phyloP scores from a whole-genome alignment of 116 monocot species.

The Trichopus zeylanicus region DNA sequence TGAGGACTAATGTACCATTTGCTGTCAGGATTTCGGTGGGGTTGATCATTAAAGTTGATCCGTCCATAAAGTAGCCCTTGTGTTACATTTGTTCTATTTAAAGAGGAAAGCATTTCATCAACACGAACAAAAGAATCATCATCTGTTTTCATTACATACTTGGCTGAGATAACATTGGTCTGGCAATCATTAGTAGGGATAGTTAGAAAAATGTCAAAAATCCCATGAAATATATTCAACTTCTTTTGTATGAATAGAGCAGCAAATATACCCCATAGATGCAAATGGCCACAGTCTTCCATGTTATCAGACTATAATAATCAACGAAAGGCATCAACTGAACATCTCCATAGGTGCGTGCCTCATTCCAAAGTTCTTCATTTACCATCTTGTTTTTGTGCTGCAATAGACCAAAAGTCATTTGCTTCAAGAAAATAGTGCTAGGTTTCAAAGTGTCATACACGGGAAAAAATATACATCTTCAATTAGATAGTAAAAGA shows the following conservation, averaged over 20 bases:
- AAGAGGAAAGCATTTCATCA: constrained; percentile 67
- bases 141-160: constrained; percentile 93
- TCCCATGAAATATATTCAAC: not conserved
- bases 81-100: constrained; percentile 32
- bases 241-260: not conserved
- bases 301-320: constrained; percentile 87
- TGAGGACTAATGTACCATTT: constrained; percentile 80
- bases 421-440: not conserved
- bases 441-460: too few relatives aligned
- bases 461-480: too few relatives aligned
- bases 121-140: constrained; percentile 95
- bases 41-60: constrained; percentile 45
- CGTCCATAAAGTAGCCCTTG: constrained; percentile 65
- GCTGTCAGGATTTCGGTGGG: constrained; percentile 55
- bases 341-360: constrained; percentile 81
- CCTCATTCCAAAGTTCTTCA: constrained; percentile 95
- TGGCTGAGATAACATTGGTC: constrained; percentile 66
- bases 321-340: constrained; percentile 98
- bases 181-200: constrained; percentile 8
- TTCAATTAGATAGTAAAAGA: too few relatives aligned
- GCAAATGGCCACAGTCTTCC: constrained; percentile 95
- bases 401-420: constrained; percentile 24
- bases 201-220: not conserved
- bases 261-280: constrained; percentile 70
- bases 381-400: constrained; percentile 94